phyloP scores from a whole-genome alignment of 495 filamentous ascomycete species.

The Choiromyces venosus region DNA sequence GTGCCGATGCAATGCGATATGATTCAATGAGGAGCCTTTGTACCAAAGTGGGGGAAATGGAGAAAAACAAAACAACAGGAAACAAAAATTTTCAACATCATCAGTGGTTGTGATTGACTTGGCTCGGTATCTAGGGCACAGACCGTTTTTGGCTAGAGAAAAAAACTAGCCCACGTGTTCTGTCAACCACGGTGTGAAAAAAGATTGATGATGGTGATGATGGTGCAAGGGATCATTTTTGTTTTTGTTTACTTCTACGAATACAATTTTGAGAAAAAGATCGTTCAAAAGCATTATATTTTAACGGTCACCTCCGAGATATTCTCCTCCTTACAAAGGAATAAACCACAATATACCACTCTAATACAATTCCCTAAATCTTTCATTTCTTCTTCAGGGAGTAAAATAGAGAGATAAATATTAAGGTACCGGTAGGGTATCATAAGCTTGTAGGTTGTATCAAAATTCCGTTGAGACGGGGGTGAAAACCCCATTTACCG shows the following conservation, averaged over 20 bases:
- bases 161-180: conserved; percentile 26
- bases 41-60: background rate
- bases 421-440: background rate
- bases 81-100: background rate
- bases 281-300: background rate
- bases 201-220: conserved; percentile 12
- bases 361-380: background rate
- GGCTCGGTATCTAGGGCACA: conserved; percentile 11
- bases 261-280: background rate
- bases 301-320: background rate
- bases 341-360: background rate
- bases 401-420: background rate
- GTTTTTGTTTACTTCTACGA: conserved; percentile 23
- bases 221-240: conserved; percentile 30
- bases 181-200: conserved; percentile 29
- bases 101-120: background rate
- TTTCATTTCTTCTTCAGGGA: background rate
- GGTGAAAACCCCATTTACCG: conserved; percentile 27
- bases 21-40: background rate
- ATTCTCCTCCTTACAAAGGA: background rate
- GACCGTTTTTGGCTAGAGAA: conserved; percentile 20
- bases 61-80: background rate
- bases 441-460: background rate
- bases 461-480: conserved; percentile 13
- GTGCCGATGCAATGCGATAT: background rate